Conservation (phyloP, 306 rosid species). For the Lathyrus tuberosus region DNA sequence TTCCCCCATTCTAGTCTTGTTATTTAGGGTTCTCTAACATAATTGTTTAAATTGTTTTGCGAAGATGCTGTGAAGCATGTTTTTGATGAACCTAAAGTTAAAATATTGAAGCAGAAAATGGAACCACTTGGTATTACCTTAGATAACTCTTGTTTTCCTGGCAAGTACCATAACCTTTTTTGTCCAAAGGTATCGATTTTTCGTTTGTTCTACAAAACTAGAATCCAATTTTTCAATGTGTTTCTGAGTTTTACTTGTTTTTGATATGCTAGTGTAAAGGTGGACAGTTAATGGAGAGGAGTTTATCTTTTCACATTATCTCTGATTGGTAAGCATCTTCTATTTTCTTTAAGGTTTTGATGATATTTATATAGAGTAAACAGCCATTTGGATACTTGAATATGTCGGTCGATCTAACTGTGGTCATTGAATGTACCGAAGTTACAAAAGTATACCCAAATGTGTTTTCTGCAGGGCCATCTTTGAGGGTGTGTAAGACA, state of each 20-base stretch:
- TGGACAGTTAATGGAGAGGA: constrained; percentile 74
- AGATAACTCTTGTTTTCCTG: constrained; percentile 63
- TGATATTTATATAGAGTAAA: not conserved
- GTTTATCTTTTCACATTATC: constrained; percentile 82
- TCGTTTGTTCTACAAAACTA: not conserved
- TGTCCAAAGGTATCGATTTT: constrained; percentile 74
- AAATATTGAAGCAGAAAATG: constrained; percentile 62
- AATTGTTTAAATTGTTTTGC: constrained; percentile 30
- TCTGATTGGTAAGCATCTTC: constrained; percentile 57
- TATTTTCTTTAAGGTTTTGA: constrained; percentile 20
- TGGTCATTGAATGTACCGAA: not conserved
- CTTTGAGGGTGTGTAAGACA: too few relatives aligned
- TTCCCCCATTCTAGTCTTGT: constrained; percentile 2
- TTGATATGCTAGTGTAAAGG: constrained; percentile 69
- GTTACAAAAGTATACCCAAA: not conserved
- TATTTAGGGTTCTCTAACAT: constrained; percentile 29
- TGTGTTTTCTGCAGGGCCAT: not conserved
- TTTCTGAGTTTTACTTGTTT: constrained; percentile 35
- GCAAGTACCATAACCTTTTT: constrained; percentile 56
- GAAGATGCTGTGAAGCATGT: constrained; percentile 43
- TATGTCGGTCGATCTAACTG: not conserved
- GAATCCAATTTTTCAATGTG: constrained; percentile 14
- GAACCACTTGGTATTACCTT: constrained; percentile 65
- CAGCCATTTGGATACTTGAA: not conserved
- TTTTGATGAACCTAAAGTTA: constrained; percentile 47